A percentile compares a stretch with the other conserved stretches of the same genome.
Conservation (phyloP, 2,329 filamentous ascomycete species). For the Aspergillus latus region DNA sequence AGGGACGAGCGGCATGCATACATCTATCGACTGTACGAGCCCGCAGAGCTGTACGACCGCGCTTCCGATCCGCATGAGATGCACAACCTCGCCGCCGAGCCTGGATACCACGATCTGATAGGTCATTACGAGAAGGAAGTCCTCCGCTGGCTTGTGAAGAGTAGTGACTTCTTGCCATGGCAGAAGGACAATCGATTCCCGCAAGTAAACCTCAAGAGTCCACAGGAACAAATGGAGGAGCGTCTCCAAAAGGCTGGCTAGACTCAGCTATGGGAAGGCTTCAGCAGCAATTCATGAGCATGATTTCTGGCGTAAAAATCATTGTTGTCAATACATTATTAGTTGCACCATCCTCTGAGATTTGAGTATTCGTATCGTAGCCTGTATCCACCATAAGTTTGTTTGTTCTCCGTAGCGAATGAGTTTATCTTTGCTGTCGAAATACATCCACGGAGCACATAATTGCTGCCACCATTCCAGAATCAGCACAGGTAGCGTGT, state of each 20-base stretch:
- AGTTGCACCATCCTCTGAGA: no score
- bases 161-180: constrained; percentile 40
- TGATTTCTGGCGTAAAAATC: no score
- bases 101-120: not conserved
- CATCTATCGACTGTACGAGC: constrained; percentile 50
- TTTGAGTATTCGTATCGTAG: no score
- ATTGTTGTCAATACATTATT: no score
- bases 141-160: constrained; percentile 42
- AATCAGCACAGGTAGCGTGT: not conserved
- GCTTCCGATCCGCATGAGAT: constrained; percentile 30
- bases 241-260: not conserved
- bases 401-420: no score
- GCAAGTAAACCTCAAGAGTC: constrained; percentile 34
- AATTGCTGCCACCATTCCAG: no score
- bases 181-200: constrained; percentile 38
- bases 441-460: no score
- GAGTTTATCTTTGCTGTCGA: no score
- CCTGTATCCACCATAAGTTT: no score
- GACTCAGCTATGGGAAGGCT: no score
- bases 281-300: no score
- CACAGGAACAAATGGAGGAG: constrained; percentile 20
- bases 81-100: constrained; percentile 31
- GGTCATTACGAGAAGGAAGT: constrained; percentile 33
- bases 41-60: constrained; percentile 46
- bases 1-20: constrained; percentile 39